These are phyloP conservation scores for Talaromyces funiculosus DNA, from an alignment of 2,329 filamentous ascomycete genomes.

Conservation along the genomic window DNA sequence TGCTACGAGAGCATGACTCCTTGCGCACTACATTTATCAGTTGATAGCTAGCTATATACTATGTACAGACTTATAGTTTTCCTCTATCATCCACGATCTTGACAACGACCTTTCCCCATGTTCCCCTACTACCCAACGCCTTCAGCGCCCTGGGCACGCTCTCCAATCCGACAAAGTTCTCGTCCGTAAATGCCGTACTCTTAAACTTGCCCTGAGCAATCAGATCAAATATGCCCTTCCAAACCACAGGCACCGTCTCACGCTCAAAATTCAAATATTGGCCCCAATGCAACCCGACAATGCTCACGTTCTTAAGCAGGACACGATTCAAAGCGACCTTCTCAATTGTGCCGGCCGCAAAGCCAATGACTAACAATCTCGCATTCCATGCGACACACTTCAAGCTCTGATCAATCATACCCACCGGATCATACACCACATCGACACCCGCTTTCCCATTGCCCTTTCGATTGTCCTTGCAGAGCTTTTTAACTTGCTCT, in stretches of 20 bases:
- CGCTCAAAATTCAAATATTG: conserved; percentile 70
- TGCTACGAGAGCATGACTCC: conserved; percentile 43
- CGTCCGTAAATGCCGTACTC: conserved; percentile 68
- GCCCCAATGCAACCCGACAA: conserved; percentile 91
- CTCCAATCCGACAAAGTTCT: conserved; percentile 76
- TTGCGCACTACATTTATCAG: conserved; percentile 30
- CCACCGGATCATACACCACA: conserved; percentile 92
- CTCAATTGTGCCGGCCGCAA: conserved; percentile 80
- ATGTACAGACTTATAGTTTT: background rate
- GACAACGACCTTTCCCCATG: conserved; percentile 95
- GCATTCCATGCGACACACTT: conserved; percentile 96
- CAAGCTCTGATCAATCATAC: conserved; percentile 76
- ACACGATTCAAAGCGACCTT: conserved; percentile 91
- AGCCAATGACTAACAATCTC: conserved; percentile 79
- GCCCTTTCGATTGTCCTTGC: conserved; percentile 52
- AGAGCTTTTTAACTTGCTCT: conserved; percentile 65
- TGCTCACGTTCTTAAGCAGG: conserved; percentile 82
- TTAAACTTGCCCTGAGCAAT: conserved; percentile 72
- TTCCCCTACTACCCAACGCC: conserved; percentile 71
- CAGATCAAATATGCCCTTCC: conserved; percentile 74
- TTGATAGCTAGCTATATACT: background rate
- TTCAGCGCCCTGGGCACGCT: conserved; percentile 69
- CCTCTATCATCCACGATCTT: conserved; percentile 62
- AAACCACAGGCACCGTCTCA: conserved; percentile 65
- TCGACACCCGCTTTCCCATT: conserved; percentile 66